Evolutionary conservation across 2,329 filamentous ascomycete genomes (phyloP).

Genomic region (Fusarium multiceps): DNA sequence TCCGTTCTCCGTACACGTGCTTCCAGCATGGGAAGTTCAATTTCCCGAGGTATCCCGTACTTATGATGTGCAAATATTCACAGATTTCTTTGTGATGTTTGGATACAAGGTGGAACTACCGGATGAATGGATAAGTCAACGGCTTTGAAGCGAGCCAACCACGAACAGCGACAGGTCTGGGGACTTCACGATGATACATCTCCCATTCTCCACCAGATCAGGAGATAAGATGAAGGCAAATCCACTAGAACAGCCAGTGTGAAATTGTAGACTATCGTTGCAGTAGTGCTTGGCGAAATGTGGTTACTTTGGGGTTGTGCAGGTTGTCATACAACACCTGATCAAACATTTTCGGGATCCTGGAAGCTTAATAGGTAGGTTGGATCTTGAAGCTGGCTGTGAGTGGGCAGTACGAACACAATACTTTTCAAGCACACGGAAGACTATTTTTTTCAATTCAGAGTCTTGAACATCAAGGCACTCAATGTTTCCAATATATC

Average conservation of each 20-base stretch:
- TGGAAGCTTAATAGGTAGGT: too few relatives aligned
- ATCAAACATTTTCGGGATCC: background rate
- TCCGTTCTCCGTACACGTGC: background rate
- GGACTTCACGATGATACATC: background rate
- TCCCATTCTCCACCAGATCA: conserved; percentile 10
- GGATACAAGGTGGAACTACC: conserved; percentile 2
- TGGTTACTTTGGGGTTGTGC: background rate
- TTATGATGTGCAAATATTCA: background rate
- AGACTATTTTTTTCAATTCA: too few relatives aligned
- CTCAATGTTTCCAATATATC: background rate
- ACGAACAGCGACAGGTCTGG: background rate
- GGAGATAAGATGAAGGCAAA: background rate
- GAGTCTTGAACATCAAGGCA: too few relatives aligned
- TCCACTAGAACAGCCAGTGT: background rate
- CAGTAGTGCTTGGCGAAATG: background rate
- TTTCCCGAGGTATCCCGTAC: background rate
- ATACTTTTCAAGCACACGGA: too few relatives aligned
- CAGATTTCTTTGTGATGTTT: background rate
- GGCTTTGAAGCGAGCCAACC: conserved; percentile 26
- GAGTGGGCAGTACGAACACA: too few relatives aligned
- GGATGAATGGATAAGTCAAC: conserved; percentile 34
- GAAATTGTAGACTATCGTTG: background rate
- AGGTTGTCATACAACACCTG: background rate
- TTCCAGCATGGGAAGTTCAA: background rate
- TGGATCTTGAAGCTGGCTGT: too few relatives aligned